Evolutionary conservation across 768 basidiomycete genomes (phyloP).

Genomic region (Suillus subluteus): DNA sequence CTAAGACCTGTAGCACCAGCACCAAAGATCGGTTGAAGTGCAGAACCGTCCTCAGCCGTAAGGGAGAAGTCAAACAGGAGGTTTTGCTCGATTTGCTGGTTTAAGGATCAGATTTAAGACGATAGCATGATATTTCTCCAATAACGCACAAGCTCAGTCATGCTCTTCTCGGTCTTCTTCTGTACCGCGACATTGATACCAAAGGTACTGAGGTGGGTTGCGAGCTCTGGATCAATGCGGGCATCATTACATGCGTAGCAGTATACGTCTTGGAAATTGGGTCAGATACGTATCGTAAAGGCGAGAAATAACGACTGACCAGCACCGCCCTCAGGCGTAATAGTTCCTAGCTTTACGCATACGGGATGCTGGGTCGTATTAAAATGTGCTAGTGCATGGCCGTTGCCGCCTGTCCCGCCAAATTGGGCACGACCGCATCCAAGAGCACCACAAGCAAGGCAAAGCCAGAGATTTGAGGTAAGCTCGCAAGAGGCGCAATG

Average conservation of each 20-base stretch:
- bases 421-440: constrained; percentile 89
- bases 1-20: constrained; percentile 85
- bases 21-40: constrained; percentile 87
- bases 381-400: constrained; percentile 86
- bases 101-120: constrained; percentile 5
- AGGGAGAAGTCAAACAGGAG: constrained; percentile 93
- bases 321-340: constrained; percentile 91
- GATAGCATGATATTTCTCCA: not conserved
- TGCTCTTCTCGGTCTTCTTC: constrained; percentile 92
- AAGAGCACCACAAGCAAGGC: constrained; percentile 86
- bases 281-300: constrained; percentile 4
- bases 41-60: constrained; percentile 82
- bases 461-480: constrained; percentile 94
- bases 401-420: constrained; percentile 83
- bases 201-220: constrained; percentile 74
- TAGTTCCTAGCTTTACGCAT: constrained; percentile 93
- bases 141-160: constrained; percentile 84
- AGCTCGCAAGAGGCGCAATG: constrained; percentile 85
- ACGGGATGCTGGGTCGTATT: constrained; percentile 73
- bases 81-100: constrained; percentile 95
- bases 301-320: constrained; percentile 49
- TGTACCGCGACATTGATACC: constrained; percentile 85
- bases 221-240: constrained; percentile 74
- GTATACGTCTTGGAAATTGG: constrained; percentile 68
- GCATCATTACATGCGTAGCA: constrained; percentile 92